Evolutionary conservation across 352 stramenopile genomes (phyloP), one percentile per base, ranked within the genome.

Genomic region (Lagenidium giganteum): DNA sequence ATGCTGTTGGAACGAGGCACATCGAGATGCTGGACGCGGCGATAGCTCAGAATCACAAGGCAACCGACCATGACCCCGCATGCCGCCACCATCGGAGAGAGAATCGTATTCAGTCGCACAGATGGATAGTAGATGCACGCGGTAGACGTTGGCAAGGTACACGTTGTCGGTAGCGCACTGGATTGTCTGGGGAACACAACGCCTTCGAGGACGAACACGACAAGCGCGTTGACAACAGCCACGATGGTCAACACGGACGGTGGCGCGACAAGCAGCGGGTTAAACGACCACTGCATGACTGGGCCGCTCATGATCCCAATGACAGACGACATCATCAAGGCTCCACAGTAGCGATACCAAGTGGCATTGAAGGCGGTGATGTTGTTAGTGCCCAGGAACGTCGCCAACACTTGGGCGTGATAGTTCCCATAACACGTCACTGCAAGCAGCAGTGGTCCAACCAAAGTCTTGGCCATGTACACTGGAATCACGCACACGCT

Each of bases 381-480:
- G 13, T 36, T 42, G 45, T 55, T 48, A 13, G 43, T 18, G 28
- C 48, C 38, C 5, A 61, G 38, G 26, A 47, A 56, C 24, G 52
- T 61, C 32, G 52, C 56, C 22, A 61, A 42, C n/a, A 51, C 33
- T 24, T 61, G 52, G 8, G 56, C 33, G 29, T 56, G 50, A 14
- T 52, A 36, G 47, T 61, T 61, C 4, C 38, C 40, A 18, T 51
- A 52, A 24, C 50, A 49, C 5, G 46, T 41, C 16, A 49, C 36
- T 16, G 25, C 27, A 8, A 51, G 24, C 33, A 48, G 42, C 11
- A 43, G 27, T 3, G 36, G 35, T 8, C 39, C 37, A 16, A 52
- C 26, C 17, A 61, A n/a, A 5, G 41, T 52, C 37, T 61, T 61
- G 45, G 52, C 32, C 39, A 61, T 42, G 35, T 61, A 49, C 12